Percentiles rank a stretch among this genome's conserved stretches.
These are phyloP conservation scores for Ceratopteris richardii DNA, from an alignment of 75 land plant genomes.

Conservation along the genomic window DNA sequence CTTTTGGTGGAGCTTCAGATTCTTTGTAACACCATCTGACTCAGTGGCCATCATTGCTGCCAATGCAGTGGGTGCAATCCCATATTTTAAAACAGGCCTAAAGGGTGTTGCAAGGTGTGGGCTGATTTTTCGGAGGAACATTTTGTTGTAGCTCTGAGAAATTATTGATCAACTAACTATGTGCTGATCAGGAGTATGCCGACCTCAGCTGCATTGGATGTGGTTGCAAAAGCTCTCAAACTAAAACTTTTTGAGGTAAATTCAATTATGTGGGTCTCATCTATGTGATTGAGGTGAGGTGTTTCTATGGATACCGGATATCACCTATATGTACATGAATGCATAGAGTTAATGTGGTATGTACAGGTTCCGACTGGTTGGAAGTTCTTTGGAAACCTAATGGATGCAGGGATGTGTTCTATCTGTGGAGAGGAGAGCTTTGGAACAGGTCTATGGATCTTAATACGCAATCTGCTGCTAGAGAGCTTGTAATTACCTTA, in stretches of 20 bases:
- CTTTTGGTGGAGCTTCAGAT: conserved; percentile 60
- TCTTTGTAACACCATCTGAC: conserved; percentile 99
- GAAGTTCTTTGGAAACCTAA: conserved; percentile 97
- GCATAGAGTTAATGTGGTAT: background rate
- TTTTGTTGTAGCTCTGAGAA: no score
- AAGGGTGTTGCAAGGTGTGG: conserved; percentile 97
- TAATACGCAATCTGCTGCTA: background rate
- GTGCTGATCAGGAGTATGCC: conserved; percentile 85
- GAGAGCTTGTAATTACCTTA: no score
- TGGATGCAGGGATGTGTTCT: conserved; percentile 96
- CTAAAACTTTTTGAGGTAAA: conserved; percentile 89
- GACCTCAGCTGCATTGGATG: conserved; percentile 97
- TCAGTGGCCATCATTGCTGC: conserved; percentile 99
- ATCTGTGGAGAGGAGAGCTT: conserved; percentile 99
- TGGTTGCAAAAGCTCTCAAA: conserved; percentile 68
- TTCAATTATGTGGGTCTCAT: background rate
- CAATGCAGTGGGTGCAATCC: conserved; percentile 91
- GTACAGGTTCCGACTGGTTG: conserved; percentile 95
- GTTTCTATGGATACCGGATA: background rate
- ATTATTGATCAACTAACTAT: no score
- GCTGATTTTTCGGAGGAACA: no score
- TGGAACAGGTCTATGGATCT: conserved; percentile 63
- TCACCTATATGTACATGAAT: no score
- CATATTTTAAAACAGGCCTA: conserved; percentile 83
- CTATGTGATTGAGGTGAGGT: background rate